Conservation (phyloP, 345 rosid genomes). For the Corymbia maculata region DNA sequence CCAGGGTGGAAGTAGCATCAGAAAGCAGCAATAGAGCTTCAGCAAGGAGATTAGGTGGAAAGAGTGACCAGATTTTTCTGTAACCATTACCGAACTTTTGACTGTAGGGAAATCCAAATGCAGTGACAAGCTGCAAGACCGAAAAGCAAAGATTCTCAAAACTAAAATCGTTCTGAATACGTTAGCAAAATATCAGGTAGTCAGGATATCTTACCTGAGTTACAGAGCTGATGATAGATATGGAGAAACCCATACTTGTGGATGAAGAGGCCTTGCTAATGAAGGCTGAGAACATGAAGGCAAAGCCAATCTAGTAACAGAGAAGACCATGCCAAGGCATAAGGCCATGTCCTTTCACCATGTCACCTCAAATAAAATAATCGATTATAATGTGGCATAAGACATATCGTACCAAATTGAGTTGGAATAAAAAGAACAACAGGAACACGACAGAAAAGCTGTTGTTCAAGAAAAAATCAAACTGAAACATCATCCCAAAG, state of each 20-base stretch:
- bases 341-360: neutral
- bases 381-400: neutral
- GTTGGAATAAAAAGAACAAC: slow-evolving; percentile 76
- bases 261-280: slow-evolving; percentile 78
- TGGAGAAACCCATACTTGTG: slow-evolving; percentile 72
- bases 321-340: neutral
- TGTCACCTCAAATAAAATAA: neutral
- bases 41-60: slow-evolving; percentile 87
- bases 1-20: slow-evolving; percentile 54
- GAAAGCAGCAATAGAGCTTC: slow-evolving; percentile 46
- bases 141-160: neutral
- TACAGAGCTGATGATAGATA: slow-evolving; percentile 73
- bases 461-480: slow-evolving; percentile 84
- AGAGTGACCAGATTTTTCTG: slow-evolving; percentile 67
- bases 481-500: slow-evolving; percentile 94
- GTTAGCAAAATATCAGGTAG: neutral
- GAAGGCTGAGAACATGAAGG: slow-evolving; percentile 86
- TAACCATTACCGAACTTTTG: neutral
- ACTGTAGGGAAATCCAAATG: slow-evolving; percentile 56
- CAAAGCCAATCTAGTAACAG: slow-evolving; percentile 59
- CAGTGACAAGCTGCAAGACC: slow-evolving; percentile 47
- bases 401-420: slow-evolving; percentile 54
- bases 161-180: neutral
- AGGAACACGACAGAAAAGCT: slow-evolving; percentile 60
- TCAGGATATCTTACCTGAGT: slow-evolving; percentile 50